Conservation (phyloP, 2,329 filamentous ascomycete genomes). For the Fusarium graminum region DNA sequence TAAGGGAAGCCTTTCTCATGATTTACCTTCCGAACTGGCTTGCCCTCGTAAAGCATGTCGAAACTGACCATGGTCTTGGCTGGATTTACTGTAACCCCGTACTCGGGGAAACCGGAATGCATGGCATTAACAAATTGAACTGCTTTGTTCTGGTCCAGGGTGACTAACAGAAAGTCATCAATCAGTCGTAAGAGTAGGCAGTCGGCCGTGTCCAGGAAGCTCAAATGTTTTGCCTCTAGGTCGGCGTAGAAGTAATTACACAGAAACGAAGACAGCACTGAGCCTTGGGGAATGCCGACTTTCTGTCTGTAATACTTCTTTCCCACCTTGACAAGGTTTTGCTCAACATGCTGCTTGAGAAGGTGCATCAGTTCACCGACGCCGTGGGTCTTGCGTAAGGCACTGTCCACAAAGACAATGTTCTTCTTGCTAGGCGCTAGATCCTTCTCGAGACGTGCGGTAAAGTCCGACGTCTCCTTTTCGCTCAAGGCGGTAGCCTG, state of each 20-base stretch:
- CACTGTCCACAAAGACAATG: conserved; percentile 82
- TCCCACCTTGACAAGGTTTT: conserved; percentile 89
- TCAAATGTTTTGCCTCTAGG: conserved; percentile 77
- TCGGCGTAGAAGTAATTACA: conserved; percentile 98
- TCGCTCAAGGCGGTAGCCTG: conserved; percentile 63
- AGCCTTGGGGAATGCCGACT: conserved; percentile 92
- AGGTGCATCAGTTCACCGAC: conserved; percentile 75
- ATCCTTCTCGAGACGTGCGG: conserved; percentile 58
- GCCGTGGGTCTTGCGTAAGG: conserved; percentile 68
- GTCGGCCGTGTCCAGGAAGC: conserved; percentile 70
- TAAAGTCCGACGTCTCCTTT: conserved; percentile 59
- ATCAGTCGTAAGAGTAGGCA: conserved; percentile 84
- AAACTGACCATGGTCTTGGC: conserved; percentile 91
- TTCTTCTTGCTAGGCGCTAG: conserved; percentile 66
- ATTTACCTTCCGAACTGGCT: conserved; percentile 63
- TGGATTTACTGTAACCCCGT: conserved; percentile 82
- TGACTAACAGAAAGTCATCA: conserved; percentile 94
- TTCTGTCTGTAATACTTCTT: conserved; percentile 91
- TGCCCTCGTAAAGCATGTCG: conserved; percentile 68
- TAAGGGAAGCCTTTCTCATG: conserved; percentile 77
- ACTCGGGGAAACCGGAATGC: conserved; percentile 81
- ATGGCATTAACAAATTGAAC: conserved; percentile 80
- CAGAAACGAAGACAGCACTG: conserved; percentile 84
- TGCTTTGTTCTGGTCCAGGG: conserved; percentile 75
- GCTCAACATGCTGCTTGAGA: conserved; percentile 81